phyloP scores from a whole-genome alignment of 73 alveolate genomes.

The Tetrahymena elliotti region DNA sequence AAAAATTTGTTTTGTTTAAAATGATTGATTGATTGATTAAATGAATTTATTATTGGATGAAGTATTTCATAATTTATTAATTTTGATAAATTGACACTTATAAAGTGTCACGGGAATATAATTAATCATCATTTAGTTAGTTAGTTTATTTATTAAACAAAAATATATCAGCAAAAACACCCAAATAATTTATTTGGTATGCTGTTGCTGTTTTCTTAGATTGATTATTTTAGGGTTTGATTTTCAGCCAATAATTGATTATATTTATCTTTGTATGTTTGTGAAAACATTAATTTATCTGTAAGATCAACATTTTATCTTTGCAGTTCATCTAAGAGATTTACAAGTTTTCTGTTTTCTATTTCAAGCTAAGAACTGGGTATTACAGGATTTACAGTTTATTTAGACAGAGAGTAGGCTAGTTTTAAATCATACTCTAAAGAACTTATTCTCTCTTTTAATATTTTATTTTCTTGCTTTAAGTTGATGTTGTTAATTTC shows the following conservation, averaged over 20 bases:
- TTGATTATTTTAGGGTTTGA: background rate
- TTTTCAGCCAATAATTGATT: background rate
- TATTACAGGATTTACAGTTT: background rate
- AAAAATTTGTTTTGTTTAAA: no score
- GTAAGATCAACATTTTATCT: background rate
- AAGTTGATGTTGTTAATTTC: background rate
- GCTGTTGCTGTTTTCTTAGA: background rate
- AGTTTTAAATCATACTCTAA: background rate
- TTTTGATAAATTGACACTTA: no score
- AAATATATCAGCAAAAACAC: background rate
- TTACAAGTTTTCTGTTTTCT: background rate
- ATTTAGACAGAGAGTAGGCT: background rate
- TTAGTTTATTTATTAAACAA: background rate
- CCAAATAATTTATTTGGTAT: background rate
- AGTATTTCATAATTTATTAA: background rate
- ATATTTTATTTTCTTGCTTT: background rate
- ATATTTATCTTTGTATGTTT: background rate
- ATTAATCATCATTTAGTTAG: background rate
- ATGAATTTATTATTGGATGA: background rate
- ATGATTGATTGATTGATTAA: no score
- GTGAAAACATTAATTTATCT: background rate
- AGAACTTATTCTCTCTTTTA: background rate
- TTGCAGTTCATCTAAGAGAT: background rate
- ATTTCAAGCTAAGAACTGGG: background rate
- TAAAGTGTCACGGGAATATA: no score